Evolutionary conservation across 768 basidiomycete genomes (phyloP).

Genomic region (Fomitopsis pulvina): DNA sequence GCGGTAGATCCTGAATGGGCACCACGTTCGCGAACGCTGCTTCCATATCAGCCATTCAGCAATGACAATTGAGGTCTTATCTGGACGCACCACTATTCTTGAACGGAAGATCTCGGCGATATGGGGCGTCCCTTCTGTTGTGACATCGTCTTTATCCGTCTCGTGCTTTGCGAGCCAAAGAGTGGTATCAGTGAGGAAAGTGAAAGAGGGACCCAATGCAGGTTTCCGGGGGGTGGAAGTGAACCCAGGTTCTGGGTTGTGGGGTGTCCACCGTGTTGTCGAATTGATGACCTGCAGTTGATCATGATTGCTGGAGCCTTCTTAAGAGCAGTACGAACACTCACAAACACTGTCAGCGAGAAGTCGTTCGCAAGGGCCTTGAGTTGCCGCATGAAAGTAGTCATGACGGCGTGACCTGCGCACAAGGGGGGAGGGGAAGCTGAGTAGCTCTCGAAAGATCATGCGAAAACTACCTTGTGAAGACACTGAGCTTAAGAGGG

Average conservation of each 20-base stretch:
- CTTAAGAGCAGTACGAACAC: slow-evolving; percentile 14
- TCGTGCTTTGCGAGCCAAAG: slow-evolving; percentile 52
- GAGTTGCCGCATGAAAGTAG: slow-evolving; percentile 60
- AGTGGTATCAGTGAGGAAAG: slow-evolving; percentile 64
- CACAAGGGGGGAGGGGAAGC: neutral
- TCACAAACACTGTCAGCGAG: slow-evolving; percentile 47
- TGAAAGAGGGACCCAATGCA: slow-evolving; percentile 70
- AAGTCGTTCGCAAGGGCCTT: slow-evolving; percentile 40
- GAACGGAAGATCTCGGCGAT: slow-evolving; percentile 24
- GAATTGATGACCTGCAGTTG: slow-evolving; percentile 53
- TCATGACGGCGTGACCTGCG: slow-evolving; percentile 66
- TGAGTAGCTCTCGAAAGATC: neutral
- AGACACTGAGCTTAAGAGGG: slow-evolving; percentile 56
- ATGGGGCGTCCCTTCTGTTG: no score
- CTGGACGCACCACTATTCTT: slow-evolving; percentile 15
- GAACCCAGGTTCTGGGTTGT: slow-evolving; percentile 29
- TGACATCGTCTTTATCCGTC: neutral
- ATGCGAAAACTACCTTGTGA: slow-evolving; percentile 41
- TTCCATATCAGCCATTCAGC: neutral
- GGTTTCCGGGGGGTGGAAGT: slow-evolving; percentile 46
- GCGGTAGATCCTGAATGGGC: slow-evolving; percentile 26
- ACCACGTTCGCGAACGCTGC: slow-evolving; percentile 31
- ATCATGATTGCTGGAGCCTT: slow-evolving; percentile 1
- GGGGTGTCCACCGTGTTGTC: slow-evolving; percentile 31
- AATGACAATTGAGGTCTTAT: neutral